A percentile compares a stretch with the other conserved stretches of the same genome.
Conservation (phyloP, 164 flowering plant species). For the Berberis vulgaris region DNA sequence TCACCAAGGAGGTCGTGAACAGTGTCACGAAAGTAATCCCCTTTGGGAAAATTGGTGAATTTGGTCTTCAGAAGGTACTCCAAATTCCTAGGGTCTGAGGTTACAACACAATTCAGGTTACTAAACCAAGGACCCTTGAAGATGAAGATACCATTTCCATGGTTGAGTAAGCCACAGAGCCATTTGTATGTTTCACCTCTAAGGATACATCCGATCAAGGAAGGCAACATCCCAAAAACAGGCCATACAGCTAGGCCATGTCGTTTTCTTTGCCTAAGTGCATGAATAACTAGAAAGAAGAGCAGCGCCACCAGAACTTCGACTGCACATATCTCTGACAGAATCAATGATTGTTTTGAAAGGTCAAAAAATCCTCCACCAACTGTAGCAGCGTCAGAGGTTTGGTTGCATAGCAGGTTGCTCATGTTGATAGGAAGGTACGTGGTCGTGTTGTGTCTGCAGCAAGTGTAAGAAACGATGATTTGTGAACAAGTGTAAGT, state of each 20-base stretch:
- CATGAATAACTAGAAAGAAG: slow-evolving; percentile 47
- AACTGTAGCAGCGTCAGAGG: slow-evolving; percentile 1
- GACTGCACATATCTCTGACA: slow-evolving; percentile 39
- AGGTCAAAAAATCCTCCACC: slow-evolving; percentile 3
- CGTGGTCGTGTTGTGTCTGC: too few relatives aligned
- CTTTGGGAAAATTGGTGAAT: slow-evolving; percentile 68
- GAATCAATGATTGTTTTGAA: slow-evolving; percentile 14
- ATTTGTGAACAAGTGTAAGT: too few relatives aligned
- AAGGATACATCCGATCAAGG: slow-evolving; percentile 37
- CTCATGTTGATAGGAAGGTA: slow-evolving; percentile 20
- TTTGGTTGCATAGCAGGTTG: slow-evolving; percentile 17
- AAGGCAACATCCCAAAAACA: slow-evolving; percentile 76
- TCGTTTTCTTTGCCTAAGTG: slow-evolving; percentile 42
- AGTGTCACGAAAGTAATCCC: slow-evolving; percentile 41
- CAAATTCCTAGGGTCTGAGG: slow-evolving; percentile 72
- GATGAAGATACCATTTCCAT: slow-evolving; percentile 49
- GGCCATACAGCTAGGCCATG: slow-evolving; percentile 85
- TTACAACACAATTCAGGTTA: slow-evolving; percentile 60
- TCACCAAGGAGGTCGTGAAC: slow-evolving; percentile 70
- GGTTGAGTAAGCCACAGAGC: slow-evolving; percentile 38
- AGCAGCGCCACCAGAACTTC: slow-evolving; percentile 47
- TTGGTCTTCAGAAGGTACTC: slow-evolving; percentile 76
- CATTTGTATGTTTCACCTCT: slow-evolving; percentile 54
- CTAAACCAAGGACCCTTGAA: slow-evolving; percentile 70
- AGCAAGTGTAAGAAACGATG: slow-evolving; percentile 5